Evolutionary conservation across 768 basidiomycete species (phyloP).

Genomic region (Tubosaeta sp.): DNA sequence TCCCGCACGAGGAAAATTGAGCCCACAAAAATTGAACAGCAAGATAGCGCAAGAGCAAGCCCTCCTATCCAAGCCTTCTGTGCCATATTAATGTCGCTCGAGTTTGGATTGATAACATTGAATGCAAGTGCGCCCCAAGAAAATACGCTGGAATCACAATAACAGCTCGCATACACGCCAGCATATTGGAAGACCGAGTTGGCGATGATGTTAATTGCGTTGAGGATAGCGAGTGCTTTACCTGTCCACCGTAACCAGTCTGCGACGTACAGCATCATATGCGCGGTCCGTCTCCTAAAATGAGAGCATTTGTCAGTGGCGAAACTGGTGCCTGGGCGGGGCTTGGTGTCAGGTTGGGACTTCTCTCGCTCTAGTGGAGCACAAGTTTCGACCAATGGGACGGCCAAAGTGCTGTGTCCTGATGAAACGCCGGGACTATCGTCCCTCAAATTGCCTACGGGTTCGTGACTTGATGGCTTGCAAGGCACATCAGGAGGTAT

Average conservation of each 20-base stretch:
- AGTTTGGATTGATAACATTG: conserved; percentile 19
- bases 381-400: neutral
- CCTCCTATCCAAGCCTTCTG: too few relatives aligned
- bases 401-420: neutral
- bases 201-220: conserved; percentile 26
- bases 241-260: conserved; percentile 24
- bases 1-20: neutral
- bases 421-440: neutral
- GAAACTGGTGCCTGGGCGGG: neutral
- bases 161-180: conserved; percentile 26
- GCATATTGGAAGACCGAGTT: conserved; percentile 32
- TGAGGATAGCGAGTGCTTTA: conserved; percentile 27
- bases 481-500: neutral
- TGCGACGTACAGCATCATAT: neutral
- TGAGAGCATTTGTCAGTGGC: neutral
- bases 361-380: neutral
- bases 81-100: conserved; percentile 20
- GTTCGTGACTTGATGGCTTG: too few relatives aligned
- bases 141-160: conserved; percentile 26
- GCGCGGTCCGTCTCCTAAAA: neutral
- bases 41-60: too few relatives aligned
- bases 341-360: too few relatives aligned
- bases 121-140: conserved; percentile 25
- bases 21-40: neutral
- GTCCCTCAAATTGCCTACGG: too few relatives aligned